Percentiles rank a stretch among this genome's conserved stretches.
Conservation (phyloP, 768 basidiomycete species). For the Xerocomellus amylosporus region DNA sequence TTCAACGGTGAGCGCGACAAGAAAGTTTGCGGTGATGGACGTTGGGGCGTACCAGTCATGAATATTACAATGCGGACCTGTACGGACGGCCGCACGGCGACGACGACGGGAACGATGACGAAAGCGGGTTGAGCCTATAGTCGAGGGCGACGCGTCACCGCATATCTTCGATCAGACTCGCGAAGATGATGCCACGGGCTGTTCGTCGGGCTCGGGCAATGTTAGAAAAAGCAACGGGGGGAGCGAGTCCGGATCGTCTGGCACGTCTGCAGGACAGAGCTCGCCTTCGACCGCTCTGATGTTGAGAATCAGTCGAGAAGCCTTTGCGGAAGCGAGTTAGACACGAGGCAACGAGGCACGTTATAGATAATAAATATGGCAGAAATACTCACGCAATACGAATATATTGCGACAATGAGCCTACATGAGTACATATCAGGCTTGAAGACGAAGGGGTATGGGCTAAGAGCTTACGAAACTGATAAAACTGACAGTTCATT, state of each 20-base stretch:
- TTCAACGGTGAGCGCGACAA: background rate
- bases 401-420: slow-evolving; percentile 15
- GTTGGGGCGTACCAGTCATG: background rate
- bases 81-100: background rate
- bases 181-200: slow-evolving; percentile 11
- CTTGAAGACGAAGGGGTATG: too few species aligned
- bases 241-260: slow-evolving; percentile 5
- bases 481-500: slow-evolving; percentile 12
- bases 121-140: background rate
- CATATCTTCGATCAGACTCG: background rate
- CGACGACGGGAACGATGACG: background rate
- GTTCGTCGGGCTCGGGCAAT: background rate
- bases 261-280: background rate
- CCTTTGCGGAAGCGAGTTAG: slow-evolving; percentile 4
- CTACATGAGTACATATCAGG: slow-evolving; percentile 13
- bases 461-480: slow-evolving; percentile 11
- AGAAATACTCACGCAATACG: slow-evolving; percentile 19
- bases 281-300: slow-evolving; percentile 7
- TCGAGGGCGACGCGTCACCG: too few species aligned
- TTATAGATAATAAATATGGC: background rate
- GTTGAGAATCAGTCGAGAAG: slow-evolving; percentile 22
- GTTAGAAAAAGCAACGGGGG: background rate
- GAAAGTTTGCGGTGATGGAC: background rate
- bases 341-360: background rate
- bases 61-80: background rate